phyloP scores from a whole-genome alignment of 306 rosid species.

The Rubus parviflorus region DNA sequence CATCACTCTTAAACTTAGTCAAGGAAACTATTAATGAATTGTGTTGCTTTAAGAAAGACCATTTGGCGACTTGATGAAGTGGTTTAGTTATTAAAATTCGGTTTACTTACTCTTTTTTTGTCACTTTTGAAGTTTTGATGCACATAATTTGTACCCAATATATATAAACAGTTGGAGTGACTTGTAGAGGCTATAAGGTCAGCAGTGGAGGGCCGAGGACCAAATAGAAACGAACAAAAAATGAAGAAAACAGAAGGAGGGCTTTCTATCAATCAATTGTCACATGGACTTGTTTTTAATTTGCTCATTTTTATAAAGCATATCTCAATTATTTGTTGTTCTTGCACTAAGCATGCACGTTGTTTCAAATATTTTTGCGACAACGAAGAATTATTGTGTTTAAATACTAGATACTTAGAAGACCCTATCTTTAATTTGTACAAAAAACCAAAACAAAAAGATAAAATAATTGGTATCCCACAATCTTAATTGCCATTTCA shows the following conservation, averaged over 20 bases:
- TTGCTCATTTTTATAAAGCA: not conserved
- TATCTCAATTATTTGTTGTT: not conserved
- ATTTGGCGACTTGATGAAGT: not conserved
- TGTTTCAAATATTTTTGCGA: not conserved
- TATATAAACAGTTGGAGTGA: not conserved
- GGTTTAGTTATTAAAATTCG: not conserved
- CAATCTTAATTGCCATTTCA: too few relatives aligned
- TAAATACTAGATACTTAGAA: too few relatives aligned
- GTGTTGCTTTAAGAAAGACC: not conserved
- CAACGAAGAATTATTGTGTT: not conserved
- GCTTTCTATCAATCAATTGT: conserved; percentile 7
- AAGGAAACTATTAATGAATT: not conserved
- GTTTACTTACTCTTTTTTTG: not conserved
- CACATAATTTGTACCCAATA: not conserved
- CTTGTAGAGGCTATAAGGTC: not conserved
- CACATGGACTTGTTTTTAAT: not conserved
- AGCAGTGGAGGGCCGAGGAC: not conserved
- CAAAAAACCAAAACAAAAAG: too few relatives aligned
- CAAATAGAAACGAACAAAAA: not conserved
- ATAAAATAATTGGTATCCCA: too few relatives aligned
- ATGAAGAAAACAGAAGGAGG: not conserved
- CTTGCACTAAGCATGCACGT: not conserved
- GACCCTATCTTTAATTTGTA: too few relatives aligned
- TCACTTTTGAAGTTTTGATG: not conserved
- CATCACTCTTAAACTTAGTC: not conserved